Percentiles rank a stretch among this genome's conserved stretches.
These are phyloP conservation scores for Rhododendron williamsianum DNA, from an alignment of 148 eudicot genomes.

Conservation along the genomic window DNA sequence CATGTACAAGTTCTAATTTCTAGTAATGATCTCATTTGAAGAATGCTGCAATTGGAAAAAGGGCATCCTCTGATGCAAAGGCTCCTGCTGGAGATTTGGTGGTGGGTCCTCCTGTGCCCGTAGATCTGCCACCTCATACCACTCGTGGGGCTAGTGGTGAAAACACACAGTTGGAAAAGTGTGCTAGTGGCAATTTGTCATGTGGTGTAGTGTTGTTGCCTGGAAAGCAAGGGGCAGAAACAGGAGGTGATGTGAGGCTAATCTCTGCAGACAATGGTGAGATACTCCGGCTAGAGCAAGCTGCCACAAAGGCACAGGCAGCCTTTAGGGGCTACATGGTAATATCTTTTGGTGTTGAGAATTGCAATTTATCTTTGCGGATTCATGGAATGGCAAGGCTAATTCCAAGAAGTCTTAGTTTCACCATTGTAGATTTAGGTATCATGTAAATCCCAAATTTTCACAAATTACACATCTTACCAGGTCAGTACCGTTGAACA, in stretches of 20 bases:
- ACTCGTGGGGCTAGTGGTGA: conserved; percentile 26
- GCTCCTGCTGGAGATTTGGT: conserved; percentile 33
- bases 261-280: conserved; percentile 28
- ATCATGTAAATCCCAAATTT: background rate
- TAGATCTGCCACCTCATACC: conserved; percentile 33
- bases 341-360: conserved; percentile 7
- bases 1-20: background rate
- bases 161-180: conserved; percentile 31
- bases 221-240: conserved; percentile 21
- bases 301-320: conserved; percentile 55
- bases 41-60: conserved; percentile 55
- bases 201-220: conserved; percentile 15
- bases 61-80: conserved; percentile 38
- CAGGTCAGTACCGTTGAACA: background rate
- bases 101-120: conserved; percentile 28
- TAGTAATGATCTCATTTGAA: conserved; percentile 20
- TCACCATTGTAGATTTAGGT: background rate
- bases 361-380: background rate
- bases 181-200: conserved; percentile 16
- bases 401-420: background rate
- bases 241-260: conserved; percentile 6
- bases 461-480: background rate
- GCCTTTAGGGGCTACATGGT: conserved; percentile 64
- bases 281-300: conserved; percentile 27
- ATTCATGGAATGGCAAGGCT: background rate